Evolutionary conservation across 441 rosid genomes (phyloP).

Genomic region (Adansonia grandidieri): DNA sequence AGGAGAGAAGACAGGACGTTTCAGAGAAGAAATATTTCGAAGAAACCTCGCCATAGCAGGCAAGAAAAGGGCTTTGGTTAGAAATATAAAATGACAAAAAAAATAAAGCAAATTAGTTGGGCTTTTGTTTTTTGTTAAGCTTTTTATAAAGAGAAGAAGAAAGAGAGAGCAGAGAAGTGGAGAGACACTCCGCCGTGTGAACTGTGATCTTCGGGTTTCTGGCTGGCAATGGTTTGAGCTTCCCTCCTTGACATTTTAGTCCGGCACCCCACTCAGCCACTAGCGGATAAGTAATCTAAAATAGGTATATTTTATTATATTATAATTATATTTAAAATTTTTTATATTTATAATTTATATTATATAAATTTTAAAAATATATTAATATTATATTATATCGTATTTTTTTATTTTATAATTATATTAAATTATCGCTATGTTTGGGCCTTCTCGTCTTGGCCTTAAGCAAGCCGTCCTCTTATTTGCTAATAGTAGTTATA

Average conservation of each 20-base stretch:
- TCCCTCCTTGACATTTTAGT: conserved; percentile 13
- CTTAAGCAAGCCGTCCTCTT: no score
- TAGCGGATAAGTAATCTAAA: no score
- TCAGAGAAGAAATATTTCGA: conserved; percentile 55
- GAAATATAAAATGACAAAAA: not conserved
- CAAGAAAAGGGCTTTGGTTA: not conserved
- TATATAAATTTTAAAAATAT: no score
- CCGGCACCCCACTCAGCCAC: no score
- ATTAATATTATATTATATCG: no score
- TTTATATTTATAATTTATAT: no score
- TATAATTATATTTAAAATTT: no score
- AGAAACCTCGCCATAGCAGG: conserved; percentile 70
- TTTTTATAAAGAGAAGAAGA: not conserved
- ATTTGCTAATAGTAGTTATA: no score
- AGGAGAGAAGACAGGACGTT: conserved; percentile 46
- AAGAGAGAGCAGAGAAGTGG: conserved; percentile 19
- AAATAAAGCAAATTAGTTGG: conserved; percentile 21
- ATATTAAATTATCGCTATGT: no score
- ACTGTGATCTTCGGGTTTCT: conserved; percentile 5
- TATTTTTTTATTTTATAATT: no score
- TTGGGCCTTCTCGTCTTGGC: no score
- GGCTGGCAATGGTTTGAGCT: not conserved
- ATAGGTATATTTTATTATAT: no score
- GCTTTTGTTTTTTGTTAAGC: not conserved
- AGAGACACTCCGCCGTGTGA: conserved; percentile 13